Base-by-base conservation (phyloP, 2,329 filamentous ascomycete species). In the Colletotrichum incanum region DNA sequence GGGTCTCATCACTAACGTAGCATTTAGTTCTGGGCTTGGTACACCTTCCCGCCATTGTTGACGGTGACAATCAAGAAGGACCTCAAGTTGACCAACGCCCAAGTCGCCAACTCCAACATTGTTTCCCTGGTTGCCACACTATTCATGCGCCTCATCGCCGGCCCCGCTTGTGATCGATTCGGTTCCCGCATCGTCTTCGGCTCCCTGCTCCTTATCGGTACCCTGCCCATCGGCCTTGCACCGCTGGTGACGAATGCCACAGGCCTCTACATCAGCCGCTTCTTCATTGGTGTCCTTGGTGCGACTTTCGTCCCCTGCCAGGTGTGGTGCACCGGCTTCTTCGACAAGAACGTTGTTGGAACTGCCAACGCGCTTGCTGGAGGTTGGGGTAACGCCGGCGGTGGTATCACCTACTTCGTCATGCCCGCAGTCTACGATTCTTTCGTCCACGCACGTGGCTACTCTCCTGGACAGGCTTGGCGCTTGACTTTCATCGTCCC, bases 301-400 rank as follows among this genome's bases (percentile, higher is more conserved):
- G 93, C 92, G 2, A 89, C 90, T 1, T 96, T 96, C 77, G 93
- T 96, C 0, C 93, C 93, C 16, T 97, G 94, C 80, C 94, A 97
- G 80, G 95, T 97, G 8, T 98, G 95, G 94, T 94, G 93, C 12
- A 98, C 94, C 0, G 94, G 92, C 0, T 98, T 97, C 86, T 98
- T 94, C 80, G 95, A 98, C 84, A 96, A 95, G 85, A 96, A 95
- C 77, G 88, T 98, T 34, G 93, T 98, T 23, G 95, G 95, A 59
- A 95, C 94, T 7, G 94, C 94, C 73, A 98, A 98, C 79, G 93
- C 94, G 3, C 83, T 98, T 23, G 92, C 94, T 1, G 95, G 92
- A 52, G 95, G 95, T 18, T 92, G 93, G 84, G 95, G 95, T 63
- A 98, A 97, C 77, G 89, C 94, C 34, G 95, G 95, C 71, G 95